Conservation (phyloP, 2,329 filamentous ascomycete genomes). For the Colletotrichum melonis region DNA sequence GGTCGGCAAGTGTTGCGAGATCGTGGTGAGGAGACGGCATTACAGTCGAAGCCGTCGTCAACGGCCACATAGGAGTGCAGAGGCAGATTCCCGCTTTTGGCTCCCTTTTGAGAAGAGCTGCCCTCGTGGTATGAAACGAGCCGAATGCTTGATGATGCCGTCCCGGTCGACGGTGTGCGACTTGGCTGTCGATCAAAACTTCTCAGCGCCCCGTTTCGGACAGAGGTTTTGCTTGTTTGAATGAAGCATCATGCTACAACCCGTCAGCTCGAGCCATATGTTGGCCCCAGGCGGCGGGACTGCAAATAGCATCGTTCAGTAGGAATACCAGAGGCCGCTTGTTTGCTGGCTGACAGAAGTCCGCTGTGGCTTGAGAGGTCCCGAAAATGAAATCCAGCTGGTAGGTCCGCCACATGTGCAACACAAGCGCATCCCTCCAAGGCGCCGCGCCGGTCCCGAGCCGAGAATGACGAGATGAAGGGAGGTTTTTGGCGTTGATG, state of each 20-base stretch:
- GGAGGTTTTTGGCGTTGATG: neutral
- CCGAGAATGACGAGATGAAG: conserved; percentile 14
- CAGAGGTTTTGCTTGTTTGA: conserved; percentile 18
- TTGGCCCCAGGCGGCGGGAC: conserved; percentile 5
- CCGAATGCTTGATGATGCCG: conserved; percentile 4
- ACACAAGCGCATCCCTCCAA: neutral
- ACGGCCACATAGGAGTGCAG: neutral
- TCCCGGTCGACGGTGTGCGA: conserved; percentile 13
- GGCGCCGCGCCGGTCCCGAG: conserved; percentile 22
- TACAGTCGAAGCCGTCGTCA: neutral
- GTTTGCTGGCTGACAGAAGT: neutral
- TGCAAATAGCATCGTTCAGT: neutral
- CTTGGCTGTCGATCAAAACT: neutral
- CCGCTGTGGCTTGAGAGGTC: conserved; percentile 14
- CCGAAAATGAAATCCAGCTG: conserved; percentile 5
- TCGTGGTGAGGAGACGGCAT: neutral
- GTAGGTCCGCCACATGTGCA: conserved; percentile 7
- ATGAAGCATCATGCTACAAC: conserved; percentile 14
- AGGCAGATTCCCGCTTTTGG: neutral
- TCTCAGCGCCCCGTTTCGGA: neutral
- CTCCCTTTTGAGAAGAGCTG: neutral
- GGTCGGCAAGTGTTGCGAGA: conserved; percentile 12
- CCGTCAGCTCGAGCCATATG: neutral
- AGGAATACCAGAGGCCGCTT: neutral
- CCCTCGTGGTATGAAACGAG: neutral